Evolutionary conservation across 1,284 basidiomycete genomes (phyloP), one percentile per base, ranked within the genome.

Genomic region (Earliella scabrosa): DNA sequence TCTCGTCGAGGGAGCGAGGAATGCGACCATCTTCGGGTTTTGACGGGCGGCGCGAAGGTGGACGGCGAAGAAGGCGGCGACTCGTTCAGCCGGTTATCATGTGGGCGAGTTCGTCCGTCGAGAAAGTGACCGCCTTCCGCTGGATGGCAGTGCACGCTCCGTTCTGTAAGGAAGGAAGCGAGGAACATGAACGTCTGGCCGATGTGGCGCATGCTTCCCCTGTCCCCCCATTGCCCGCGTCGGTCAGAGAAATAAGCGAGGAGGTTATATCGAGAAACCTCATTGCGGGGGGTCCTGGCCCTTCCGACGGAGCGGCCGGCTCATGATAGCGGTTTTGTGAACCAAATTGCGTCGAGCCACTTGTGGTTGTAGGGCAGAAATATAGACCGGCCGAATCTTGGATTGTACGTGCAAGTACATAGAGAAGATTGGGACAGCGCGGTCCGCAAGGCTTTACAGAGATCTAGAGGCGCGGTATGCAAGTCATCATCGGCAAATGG

Each of bases 41-140:
- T 73, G 69, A 46, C 81, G 83, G 21, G 88, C 78, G 54, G 78
- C 77, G 43, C 80, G 81, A 58, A 90, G 71, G 65, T 89, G 84
- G 45, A 71, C 76, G 27, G 81, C 75, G 54, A 91, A 78, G 75
- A 88, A 88, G 2, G 85, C 77, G 14, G 82, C 77, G 65, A 91
- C 65, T 87, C 83, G 67, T 85, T 86, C 3, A 91, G 71, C 52
- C 87, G 84, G 66, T 88, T 91, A 90, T 82, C 88, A 91, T 90
- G 64, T 83, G 81, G n/a, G 82, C 69, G 36, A 91, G 75, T 68
- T 91, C 89, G 50, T 81, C 78, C 14, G 86, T 79, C 20, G 81
- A 78, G 72, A 88, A 91, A 13, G 75, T 76, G 60, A 86, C 79
- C 46, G 74, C 75, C 0, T 82, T 83, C 0, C 88, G 87, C 62